Conservation (phyloP, 176 grass and related monocot genomes). For the Bonia amplexicaulis region DNA sequence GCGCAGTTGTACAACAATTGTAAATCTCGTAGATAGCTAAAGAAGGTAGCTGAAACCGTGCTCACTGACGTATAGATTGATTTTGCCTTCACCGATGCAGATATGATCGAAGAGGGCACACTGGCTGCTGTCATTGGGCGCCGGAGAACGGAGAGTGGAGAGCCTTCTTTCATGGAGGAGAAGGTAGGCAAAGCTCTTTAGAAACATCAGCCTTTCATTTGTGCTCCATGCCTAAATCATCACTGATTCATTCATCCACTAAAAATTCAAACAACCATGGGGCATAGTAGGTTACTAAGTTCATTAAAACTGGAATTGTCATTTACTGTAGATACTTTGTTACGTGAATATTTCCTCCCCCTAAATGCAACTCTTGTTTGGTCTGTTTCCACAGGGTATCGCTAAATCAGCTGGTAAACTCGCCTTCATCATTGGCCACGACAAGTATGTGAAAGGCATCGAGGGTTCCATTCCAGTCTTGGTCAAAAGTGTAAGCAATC, state of each 20-base stretch:
- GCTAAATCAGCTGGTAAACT: constrained; percentile 51
- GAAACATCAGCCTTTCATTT: background rate
- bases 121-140: constrained; percentile 66
- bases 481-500: constrained; percentile 68
- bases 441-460: constrained; percentile 59
- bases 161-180: constrained; percentile 68
- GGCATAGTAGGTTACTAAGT: background rate
- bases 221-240: background rate
- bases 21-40: background rate
- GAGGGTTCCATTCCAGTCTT: constrained; percentile 81
- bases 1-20: background rate
- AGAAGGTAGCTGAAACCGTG: constrained; percentile 23
- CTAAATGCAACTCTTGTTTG: background rate
- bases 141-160: constrained; percentile 47
- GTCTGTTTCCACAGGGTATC: constrained; percentile 35
- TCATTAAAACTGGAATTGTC: background rate
- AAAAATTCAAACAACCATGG: background rate
- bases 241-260: background rate
- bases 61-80: constrained; percentile 60
- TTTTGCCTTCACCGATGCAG: constrained; percentile 88
- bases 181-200: constrained; percentile 43
- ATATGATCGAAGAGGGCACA: constrained; percentile 72
- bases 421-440: constrained; percentile 59
- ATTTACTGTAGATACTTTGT: background rate
- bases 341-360: background rate